Base-by-base conservation (phyloP, 495 filamentous ascomycete genomes). In the Neohortaea acidophila region DNA sequence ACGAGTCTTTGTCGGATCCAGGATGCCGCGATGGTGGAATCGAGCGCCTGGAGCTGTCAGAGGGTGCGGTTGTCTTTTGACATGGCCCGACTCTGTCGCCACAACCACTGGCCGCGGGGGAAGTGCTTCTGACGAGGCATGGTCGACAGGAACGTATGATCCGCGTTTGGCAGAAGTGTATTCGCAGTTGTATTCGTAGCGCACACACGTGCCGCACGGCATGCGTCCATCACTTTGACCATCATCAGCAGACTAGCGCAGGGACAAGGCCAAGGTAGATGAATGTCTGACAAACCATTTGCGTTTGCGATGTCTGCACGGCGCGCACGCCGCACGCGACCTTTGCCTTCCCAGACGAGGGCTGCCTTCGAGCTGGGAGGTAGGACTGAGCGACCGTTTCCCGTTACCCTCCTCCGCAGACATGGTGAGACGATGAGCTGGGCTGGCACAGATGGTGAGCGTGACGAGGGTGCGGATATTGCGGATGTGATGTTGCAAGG, bases 301-400 rank as follows among this genome's bases (percentile, higher is more conserved):
- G 7, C 66, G 44, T 35, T 72, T 72, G 2, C 67, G 57, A 19
- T 61, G 52, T 0, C 64, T 55, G 35, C 68, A 72, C 12, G 68
- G 65, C 2, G 55, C 45, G 43, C 68, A 72, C 8, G 67, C 68
- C 3, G 59, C 39, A 7, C 58, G 51, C 4, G 52, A 43, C 11
- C 56, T 47, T 33, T 57, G 48, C 0, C 56, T 48, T 2, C 47
- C 47, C 4, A 4, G 4, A 14, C 29, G 36, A 7, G 27, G 12
- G 8, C 20, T 10, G 23, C 19, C 29, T 6, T 38, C 36, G 24
- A 17, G 23, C 3, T 28, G 11, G 20, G 27, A 15, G n/a, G 28
- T 12, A 4, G 28, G 17, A 3, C 17, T 15, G 28, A 30, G n/a
- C 28, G 28, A 4, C 17, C 28, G 3, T 30, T 30, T 30, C n/a